These are phyloP conservation scores for Pseudopyricularia cyperi DNA, from an alignment of 2,329 filamentous ascomycete genomes.

Conservation along the genomic window DNA sequence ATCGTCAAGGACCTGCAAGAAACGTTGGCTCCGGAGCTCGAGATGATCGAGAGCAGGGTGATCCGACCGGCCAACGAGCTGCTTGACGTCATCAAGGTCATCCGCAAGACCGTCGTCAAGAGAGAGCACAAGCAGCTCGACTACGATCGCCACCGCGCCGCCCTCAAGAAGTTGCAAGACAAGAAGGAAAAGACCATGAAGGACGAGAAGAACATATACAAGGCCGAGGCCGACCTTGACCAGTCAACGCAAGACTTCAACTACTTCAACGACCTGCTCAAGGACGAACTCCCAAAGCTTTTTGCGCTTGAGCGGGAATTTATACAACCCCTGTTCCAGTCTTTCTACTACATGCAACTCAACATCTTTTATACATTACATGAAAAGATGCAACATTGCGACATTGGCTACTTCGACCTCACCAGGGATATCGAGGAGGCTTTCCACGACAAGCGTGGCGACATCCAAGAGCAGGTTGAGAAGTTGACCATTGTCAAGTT, in stretches of 20 bases:
- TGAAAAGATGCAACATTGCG: constrained; percentile 92
- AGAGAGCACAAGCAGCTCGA: constrained; percentile 96
- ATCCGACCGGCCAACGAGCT: constrained; percentile 90
- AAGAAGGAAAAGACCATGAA: constrained; percentile 96
- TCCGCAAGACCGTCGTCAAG: constrained; percentile 78
- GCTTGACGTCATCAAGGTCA: constrained; percentile 86
- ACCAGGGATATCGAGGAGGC: constrained; percentile 83
- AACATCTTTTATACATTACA: constrained; percentile 99
- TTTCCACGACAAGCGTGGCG: constrained; percentile 77
- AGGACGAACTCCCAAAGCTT: constrained; percentile 86
- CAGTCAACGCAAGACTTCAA: constrained; percentile 90
- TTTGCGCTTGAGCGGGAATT: constrained; percentile 87
- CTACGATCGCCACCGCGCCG: constrained; percentile 74
- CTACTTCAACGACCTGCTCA: constrained; percentile 94
- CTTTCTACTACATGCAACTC: constrained; percentile 99
- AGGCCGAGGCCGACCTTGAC: constrained; percentile 84
- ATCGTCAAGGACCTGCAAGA: constrained; percentile 85
- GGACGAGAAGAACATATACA: constrained; percentile 95
- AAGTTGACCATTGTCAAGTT: constrained; percentile 76
- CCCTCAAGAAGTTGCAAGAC: constrained; percentile 87
- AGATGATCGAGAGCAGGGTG: constrained; percentile 90
- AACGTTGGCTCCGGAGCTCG: constrained; percentile 78
- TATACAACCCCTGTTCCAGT: constrained; percentile 93
- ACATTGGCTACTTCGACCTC: constrained; percentile 96
- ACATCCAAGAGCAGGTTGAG: constrained; percentile 77